A percentile compares a stretch with the other conserved stretches of the same genome.
These are phyloP conservation scores for Syncephalastrum monosporum DNA, from an alignment of 371 early-diverging fungal genomes.

Conservation along the genomic window DNA sequence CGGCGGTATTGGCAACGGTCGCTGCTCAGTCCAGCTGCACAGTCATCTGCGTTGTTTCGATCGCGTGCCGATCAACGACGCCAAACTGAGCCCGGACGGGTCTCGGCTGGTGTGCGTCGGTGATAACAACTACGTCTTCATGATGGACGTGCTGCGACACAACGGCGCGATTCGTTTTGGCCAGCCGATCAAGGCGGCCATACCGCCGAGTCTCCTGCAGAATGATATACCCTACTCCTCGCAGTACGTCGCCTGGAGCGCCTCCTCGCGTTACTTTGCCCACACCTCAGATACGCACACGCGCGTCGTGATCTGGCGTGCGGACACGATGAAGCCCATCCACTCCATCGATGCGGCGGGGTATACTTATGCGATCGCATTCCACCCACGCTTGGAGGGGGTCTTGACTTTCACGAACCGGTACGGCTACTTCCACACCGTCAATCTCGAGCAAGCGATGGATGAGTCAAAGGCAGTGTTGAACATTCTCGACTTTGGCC, in stretches of 20 bases:
- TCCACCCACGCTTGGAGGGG: conserved; percentile 56
- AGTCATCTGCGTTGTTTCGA: conserved; percentile 43
- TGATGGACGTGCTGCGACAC: conserved; percentile 28
- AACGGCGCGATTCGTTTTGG: conserved; percentile 14
- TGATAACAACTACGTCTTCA: conserved; percentile 41
- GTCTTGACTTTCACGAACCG: conserved; percentile 56
- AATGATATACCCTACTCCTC: conserved; percentile 28
- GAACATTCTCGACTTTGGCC: conserved; percentile 13
- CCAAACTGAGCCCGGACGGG: conserved; percentile 53
- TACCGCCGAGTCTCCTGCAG: conserved; percentile 14
- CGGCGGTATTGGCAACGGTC: conserved; percentile 2
- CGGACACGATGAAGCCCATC: conserved; percentile 35
- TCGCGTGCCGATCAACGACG: conserved; percentile 53
- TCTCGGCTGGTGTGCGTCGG: conserved; percentile 53
- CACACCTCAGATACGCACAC: conserved; percentile 56
- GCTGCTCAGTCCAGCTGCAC: conserved; percentile 18
- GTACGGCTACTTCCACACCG: conserved; percentile 61
- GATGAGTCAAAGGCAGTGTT: conserved; percentile 6
- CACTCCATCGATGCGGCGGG: conserved; percentile 53
- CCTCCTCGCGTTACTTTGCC: conserved; percentile 52
- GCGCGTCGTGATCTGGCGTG: conserved; percentile 52
- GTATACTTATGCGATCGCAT: conserved; percentile 48
- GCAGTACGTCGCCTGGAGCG: conserved; percentile 60
- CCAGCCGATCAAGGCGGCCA: conserved; percentile 3
- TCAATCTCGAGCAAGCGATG: conserved; percentile 37